phyloP scores from a whole-genome alignment of 1,284 basidiomycete species.

The Hymenochaete sp. region DNA sequence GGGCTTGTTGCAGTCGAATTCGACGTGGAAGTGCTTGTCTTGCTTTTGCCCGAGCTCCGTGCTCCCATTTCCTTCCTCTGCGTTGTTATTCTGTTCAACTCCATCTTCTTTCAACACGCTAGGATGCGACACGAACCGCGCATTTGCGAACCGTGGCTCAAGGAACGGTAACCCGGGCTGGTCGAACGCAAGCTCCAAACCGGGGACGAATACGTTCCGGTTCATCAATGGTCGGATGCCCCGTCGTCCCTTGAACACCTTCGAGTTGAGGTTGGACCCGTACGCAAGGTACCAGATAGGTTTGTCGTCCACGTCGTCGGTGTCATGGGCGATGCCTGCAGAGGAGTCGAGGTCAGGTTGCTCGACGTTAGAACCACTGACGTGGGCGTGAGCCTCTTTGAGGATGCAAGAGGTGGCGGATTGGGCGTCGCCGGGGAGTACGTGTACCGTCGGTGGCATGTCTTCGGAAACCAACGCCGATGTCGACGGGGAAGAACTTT shows the following conservation, averaged over 20 bases:
- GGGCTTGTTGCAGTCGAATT: constrained; percentile 1
- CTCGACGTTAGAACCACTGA: too few species aligned
- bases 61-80: too few species aligned
- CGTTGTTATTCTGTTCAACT: not conserved
- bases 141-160: constrained; percentile 19
- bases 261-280: constrained; percentile 17
- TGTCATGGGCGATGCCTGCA: not conserved
- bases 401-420: too few species aligned
- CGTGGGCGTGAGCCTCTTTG: too few species aligned
- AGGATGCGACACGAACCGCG: constrained; percentile 11
- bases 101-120: too few species aligned
- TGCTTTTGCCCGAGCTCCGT: not conserved
- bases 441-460: not conserved
- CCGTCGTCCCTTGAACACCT: constrained; percentile 11
- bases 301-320: not conserved
- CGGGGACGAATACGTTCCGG: constrained; percentile 10
- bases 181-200: constrained; percentile 18
- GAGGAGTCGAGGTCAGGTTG: not conserved
- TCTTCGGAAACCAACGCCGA: too few species aligned
- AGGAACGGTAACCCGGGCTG: constrained; percentile 16
- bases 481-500: too few species aligned
- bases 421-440: too few species aligned
- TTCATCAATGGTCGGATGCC: constrained; percentile 15
- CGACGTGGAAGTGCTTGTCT: not conserved
- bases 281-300: constrained; percentile 19